Evolutionary conservation across 2,329 filamentous ascomycete genomes (phyloP), one percentile per base, ranked within the genome.

Genomic region (Aspergillus sclerotialis): DNA sequence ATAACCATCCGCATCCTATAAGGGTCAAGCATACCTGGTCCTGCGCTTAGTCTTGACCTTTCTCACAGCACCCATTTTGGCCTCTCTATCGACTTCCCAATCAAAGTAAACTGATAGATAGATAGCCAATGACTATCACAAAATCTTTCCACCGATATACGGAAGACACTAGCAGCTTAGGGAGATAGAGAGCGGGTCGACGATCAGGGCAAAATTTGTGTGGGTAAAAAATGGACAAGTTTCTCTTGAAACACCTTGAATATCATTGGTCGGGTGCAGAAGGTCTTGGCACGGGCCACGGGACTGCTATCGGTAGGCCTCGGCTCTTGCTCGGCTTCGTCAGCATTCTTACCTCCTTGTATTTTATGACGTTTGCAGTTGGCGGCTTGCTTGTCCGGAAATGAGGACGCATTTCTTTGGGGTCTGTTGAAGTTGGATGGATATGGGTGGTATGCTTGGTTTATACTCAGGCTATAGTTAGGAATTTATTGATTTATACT

Each of bases 41-140:
- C 79, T 76, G 44, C 82, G 75, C 61, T 84, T 76, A 3, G 82
- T 89, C 65, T 89, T 89, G 37, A 76, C 79, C 43, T 79, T 70
- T n/a, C 67, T 60, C 24, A 72, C 67, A 41, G 84, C 74, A 29
- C 82, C 83, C 83, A 88, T 88, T 39, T 50, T 71, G 42, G 32
- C 30, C 33, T 23, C 35, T 42, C 35, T 34, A 40, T 38, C 43
- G 44, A 36, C 41, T 23, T 35, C 36, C 42, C 34, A 30, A 14
- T 19, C 44, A 37, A 39, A 40, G 44, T 36, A 39, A 44, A 36
- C 45, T 28, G 30, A 17, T 36, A 35, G 38, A 42, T 42, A 33
- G 37, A 27, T 26, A 17, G 10, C 12, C 17, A 7, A 8, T 30
- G 41, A 38, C 33, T 35, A 37, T 38, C 36, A 41, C 41, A 47